Conservation (phyloP, 345 rosid genomes). For the Pelargonium nanum region DNA sequence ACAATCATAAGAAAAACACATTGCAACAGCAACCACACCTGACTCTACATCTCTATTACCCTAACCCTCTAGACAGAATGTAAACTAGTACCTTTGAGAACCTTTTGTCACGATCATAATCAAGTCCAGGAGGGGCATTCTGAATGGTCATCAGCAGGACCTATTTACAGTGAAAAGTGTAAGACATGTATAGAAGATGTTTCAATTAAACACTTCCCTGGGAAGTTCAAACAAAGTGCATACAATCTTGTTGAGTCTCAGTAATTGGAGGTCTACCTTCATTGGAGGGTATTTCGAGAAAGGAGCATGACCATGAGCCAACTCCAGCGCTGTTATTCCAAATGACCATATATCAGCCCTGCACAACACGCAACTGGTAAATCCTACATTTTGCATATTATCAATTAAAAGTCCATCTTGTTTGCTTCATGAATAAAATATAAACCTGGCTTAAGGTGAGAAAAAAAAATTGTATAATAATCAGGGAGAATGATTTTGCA, state of each 20-base stretch:
- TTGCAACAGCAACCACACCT: slow-evolving; percentile 3
- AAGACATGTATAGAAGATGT: not conserved
- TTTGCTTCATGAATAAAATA: too few species aligned
- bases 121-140: slow-evolving; percentile 97
- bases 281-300: slow-evolving; percentile 97
- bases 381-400: not conserved
- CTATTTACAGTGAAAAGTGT: slow-evolving; percentile 20
- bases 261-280: slow-evolving; percentile 48
- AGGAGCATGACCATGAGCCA: slow-evolving; percentile 99
- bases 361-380: slow-evolving; percentile 14
- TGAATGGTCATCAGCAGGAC: slow-evolving; percentile 98
- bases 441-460: too few species aligned
- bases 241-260: not conserved
- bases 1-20: slow-evolving; percentile 12
- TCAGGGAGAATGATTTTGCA: too few species aligned
- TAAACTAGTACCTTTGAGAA: slow-evolving; percentile 89
- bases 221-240: not conserved
- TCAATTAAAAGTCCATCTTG: too few species aligned
- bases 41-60: not conserved
- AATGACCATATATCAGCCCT: slow-evolving; percentile 99
- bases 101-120: slow-evolving; percentile 95
- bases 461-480: too few species aligned
- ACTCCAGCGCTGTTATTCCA: slow-evolving; percentile 92
- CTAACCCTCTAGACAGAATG: slow-evolving; percentile 41
- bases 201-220: not conserved